Evolutionary conservation across 495 filamentous ascomycete genomes (phyloP), one percentile per base, ranked within the genome.

Genomic region (Talaromyces liani): DNA sequence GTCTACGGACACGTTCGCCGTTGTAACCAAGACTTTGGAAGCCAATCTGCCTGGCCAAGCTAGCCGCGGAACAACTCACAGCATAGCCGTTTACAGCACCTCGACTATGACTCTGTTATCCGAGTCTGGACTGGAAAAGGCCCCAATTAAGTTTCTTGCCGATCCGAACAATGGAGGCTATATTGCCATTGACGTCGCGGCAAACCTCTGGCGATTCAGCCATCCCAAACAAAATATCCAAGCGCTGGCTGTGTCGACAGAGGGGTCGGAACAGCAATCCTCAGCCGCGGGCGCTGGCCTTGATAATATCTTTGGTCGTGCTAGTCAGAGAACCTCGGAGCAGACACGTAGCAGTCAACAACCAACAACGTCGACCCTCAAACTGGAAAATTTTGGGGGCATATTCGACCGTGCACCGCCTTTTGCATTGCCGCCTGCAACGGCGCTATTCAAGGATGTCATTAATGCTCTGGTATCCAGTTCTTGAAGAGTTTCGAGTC

Each of bases 391-490:
- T 64, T 75, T 97, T 57, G 82, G 88, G 12, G 80, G 84, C 64
- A 81, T 95, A 8, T 94, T 96, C 71, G 86, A 91, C 62, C 80
- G 82, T 34, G 86, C 83, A 1, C 87, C 90, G 25, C 82, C 90
- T 6, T 91, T 87, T 73, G 87, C 88, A 9, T 80, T 94, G 74
- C 90, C 91, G 29, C 85, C 90, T 45, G 85, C 94, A 49, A 83
- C 84, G 60, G 87, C 91, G 60, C 77, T 95, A 68, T 95, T 96
- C 71, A 83, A 87, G 65, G 84, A 86, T 62, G 88, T 97, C 18
- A 85, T 80, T 22, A 71, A 75, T 59, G 71, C 73, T 31, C 61
- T 80, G 55, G n/a, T 63, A 49, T 55, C 62, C 31, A 39, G 45
- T 63, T 63, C 60, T 22, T 62, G 29, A 62, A 56, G 27, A 27